A percentile compares a stretch with the other conserved stretches of the same genome.
These are phyloP conservation scores for Chaetoceros muelleri DNA, from an alignment of 108 stramenopile genomes.

Conservation along the genomic window DNA sequence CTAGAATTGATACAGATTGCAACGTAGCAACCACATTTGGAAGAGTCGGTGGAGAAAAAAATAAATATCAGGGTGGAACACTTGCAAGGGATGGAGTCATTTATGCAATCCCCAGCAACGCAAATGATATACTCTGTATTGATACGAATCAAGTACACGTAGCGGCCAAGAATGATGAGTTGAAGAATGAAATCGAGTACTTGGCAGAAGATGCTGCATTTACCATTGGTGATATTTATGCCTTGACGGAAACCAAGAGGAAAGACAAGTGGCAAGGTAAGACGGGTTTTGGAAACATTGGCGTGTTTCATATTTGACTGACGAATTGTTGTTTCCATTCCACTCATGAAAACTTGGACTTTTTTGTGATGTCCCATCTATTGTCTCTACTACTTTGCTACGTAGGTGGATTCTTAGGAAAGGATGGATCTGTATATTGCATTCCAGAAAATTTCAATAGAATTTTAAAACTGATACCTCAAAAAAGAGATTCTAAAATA, in stretches of 20 bases:
- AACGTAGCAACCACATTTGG: constrained; percentile 37
- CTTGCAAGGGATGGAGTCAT: constrained; percentile 56
- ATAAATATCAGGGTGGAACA: constrained; percentile 82
- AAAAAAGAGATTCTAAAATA: constrained; percentile 14
- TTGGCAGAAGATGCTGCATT: neutral
- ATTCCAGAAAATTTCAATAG: constrained; percentile 67
- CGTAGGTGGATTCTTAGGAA: constrained; percentile 38
- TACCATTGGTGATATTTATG: neutral
- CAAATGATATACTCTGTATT: constrained; percentile 46
- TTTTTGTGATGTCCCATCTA: neutral
- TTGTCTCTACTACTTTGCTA: neutral
- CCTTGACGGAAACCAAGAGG: neutral
- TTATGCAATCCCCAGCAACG: constrained; percentile 67
- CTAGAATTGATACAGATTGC: constrained; percentile 26
- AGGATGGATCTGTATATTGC: constrained; percentile 66
- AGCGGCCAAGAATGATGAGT: neutral
- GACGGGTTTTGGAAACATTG: neutral
- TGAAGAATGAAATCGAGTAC: neutral
- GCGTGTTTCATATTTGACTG: neutral
- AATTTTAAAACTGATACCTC: constrained; percentile 62
- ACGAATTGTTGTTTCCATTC: neutral
- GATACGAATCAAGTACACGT: constrained; percentile 31
- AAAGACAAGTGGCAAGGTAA: constrained; percentile 69
- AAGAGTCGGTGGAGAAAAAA: constrained; percentile 41
- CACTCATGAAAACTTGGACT: too few species aligned